Percentiles rank a stretch among this genome's conserved stretches.
Conservation (phyloP, 2,329 filamentous ascomycete species). For the Sclerotinia minor region DNA sequence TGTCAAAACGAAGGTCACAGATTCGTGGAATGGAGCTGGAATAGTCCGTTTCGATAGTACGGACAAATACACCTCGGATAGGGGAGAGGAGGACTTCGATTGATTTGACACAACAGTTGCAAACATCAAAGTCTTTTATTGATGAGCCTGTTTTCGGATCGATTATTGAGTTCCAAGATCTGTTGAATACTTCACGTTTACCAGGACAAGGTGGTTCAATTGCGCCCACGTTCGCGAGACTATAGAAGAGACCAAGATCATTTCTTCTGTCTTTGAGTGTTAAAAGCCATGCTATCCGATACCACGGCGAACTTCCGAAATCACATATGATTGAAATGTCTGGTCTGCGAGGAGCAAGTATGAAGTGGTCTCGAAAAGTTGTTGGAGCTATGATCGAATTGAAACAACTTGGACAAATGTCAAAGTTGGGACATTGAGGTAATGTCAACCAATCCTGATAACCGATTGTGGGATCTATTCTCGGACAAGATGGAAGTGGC, state of each 20-base stretch:
- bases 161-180: slow-evolving; percentile 74
- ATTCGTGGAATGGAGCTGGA: slow-evolving; percentile 53
- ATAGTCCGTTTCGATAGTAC: slow-evolving; percentile 33
- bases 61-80: slow-evolving; percentile 65
- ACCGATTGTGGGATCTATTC: slow-evolving; percentile 60
- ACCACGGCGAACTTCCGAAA: slow-evolving; percentile 76
- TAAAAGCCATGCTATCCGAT: slow-evolving; percentile 79
- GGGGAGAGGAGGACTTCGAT: slow-evolving; percentile 73
- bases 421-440: slow-evolving; percentile 66
- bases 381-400: slow-evolving; percentile 67
- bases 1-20: slow-evolving; percentile 68
- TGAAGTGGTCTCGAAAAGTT: slow-evolving; percentile 66
- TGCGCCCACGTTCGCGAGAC: slow-evolving; percentile 63
- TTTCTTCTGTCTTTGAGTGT: slow-evolving; percentile 68
- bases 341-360: slow-evolving; percentile 57
- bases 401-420: slow-evolving; percentile 83
- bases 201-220: slow-evolving; percentile 60
- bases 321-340: slow-evolving; percentile 68
- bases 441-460: slow-evolving; percentile 81
- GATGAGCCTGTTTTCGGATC: slow-evolving; percentile 65
- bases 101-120: slow-evolving; percentile 69
- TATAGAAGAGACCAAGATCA: slow-evolving; percentile 68
- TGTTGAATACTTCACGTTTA: slow-evolving; percentile 50
- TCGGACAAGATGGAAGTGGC: slow-evolving; percentile 67
- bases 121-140: slow-evolving; percentile 72